Conservation (phyloP, 257 asterid genomes). For the Nicotiana noctiflora region DNA sequence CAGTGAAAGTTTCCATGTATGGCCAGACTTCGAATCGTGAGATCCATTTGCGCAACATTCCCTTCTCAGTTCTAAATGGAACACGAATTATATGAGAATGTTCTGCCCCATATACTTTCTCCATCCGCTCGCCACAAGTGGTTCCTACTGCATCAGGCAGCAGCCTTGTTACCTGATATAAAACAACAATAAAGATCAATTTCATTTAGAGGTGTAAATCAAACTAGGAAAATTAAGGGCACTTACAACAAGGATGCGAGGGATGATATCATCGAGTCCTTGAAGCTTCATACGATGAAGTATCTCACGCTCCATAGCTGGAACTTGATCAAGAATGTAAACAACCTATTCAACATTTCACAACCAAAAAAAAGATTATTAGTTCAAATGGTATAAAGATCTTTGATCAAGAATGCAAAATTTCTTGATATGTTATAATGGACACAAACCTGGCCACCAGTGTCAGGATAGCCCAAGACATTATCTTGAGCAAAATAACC, state of each 20-base stretch:
- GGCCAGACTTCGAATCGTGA: conserved; percentile 40
- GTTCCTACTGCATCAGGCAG: conserved; percentile 38
- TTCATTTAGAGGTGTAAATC: background rate
- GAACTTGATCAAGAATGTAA: conserved; percentile 37
- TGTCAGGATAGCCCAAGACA: conserved; percentile 34
- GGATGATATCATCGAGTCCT: conserved; percentile 30
- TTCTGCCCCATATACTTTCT: conserved; percentile 26
- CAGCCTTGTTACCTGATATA: conserved; percentile 24
- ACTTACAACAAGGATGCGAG: conserved; percentile 31
- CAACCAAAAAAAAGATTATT: background rate
- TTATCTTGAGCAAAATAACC: conserved; percentile 39
- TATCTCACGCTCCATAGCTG: conserved; percentile 31
- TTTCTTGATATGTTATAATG: background rate
- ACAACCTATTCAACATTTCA: conserved; percentile 20
- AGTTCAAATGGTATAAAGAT: background rate
- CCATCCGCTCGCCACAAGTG: conserved; percentile 29
- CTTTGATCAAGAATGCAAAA: background rate
- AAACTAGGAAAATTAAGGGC: background rate
- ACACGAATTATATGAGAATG: conserved; percentile 30
- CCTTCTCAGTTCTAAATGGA: conserved; percentile 32
- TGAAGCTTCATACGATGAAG: conserved; percentile 28
- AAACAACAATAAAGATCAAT: background rate
- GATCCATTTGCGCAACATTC: conserved; percentile 32
- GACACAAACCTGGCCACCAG: conserved; percentile 31
- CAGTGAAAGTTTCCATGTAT: conserved; percentile 31